Conservation (phyloP, 1,284 basidiomycete genomes). For the Pisolithus thermaeus region DNA sequence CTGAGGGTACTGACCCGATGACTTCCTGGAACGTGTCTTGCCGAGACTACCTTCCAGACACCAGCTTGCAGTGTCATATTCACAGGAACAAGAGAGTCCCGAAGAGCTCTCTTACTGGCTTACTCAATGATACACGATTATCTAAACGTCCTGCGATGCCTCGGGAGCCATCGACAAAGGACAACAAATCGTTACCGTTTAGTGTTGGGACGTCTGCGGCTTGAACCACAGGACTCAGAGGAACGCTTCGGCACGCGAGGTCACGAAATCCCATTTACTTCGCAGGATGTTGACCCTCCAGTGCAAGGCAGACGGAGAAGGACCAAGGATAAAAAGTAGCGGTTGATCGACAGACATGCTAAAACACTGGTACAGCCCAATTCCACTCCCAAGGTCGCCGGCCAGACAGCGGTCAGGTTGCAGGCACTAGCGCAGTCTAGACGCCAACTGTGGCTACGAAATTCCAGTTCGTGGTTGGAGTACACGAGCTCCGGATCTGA, state of each 20-base stretch:
- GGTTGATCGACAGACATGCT: too few relatives aligned
- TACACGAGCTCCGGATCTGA: slow-evolving; percentile 17
- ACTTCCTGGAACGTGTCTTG: too few relatives aligned
- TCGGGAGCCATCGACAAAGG: slow-evolving; percentile 18
- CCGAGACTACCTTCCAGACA: background rate
- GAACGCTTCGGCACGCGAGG: slow-evolving; percentile 17
- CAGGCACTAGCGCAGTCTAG: slow-evolving; percentile 13
- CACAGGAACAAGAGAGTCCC: slow-evolving; percentile 6
- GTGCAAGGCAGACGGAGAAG: too few relatives aligned
- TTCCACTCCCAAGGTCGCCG: too few relatives aligned
- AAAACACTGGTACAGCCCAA: too few relatives aligned
- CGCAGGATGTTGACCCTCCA: too few relatives aligned
- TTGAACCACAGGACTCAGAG: slow-evolving; percentile 19
- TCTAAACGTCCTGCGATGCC: slow-evolving; percentile 6
- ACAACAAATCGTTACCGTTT: background rate
- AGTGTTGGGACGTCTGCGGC: slow-evolving; percentile 20
- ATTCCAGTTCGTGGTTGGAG: slow-evolving; percentile 13
- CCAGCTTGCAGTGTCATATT: slow-evolving; percentile 17
- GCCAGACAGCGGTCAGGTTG: slow-evolving; percentile 10
- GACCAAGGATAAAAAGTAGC: too few relatives aligned
- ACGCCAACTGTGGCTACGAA: slow-evolving; percentile 16
- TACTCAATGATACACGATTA: slow-evolving; percentile 9
- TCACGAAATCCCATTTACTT: slow-evolving; percentile 7
- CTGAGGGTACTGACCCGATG: too few relatives aligned
- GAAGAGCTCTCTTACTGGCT: slow-evolving; percentile 27